Percentiles rank a stretch among this genome's conserved stretches.
These are phyloP conservation scores for Citrus medica DNA, from an alignment of 345 rosid genomes.

Conservation along the genomic window DNA sequence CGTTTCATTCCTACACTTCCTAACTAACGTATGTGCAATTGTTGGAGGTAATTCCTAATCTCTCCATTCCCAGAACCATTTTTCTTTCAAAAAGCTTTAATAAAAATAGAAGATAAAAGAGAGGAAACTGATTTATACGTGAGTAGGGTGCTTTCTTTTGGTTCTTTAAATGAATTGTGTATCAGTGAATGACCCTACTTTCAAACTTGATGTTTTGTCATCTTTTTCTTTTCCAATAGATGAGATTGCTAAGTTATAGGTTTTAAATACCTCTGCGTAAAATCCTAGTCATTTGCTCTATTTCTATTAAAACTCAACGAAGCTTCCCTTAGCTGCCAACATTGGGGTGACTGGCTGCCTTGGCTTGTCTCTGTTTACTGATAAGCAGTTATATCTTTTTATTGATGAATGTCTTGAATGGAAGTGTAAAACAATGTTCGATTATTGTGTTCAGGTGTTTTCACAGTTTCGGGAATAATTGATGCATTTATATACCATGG, in stretches of 20 bases:
- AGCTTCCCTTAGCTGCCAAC: no score
- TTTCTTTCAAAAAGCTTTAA: not conserved
- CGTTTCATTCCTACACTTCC: slow-evolving; percentile 86
- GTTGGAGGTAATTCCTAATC: slow-evolving; percentile 66
- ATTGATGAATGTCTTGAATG: not conserved
- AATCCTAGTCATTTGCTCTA: not conserved
- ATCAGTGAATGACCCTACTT: not conserved
- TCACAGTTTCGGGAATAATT: slow-evolving; percentile 86
- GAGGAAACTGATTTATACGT: not conserved
- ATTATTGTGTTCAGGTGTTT: slow-evolving; percentile 54
- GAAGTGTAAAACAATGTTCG: slow-evolving; percentile 5
- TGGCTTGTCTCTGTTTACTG: not conserved
- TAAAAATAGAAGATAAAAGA: not conserved
- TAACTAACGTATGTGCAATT: slow-evolving; percentile 89
- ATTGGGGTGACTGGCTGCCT: not conserved
- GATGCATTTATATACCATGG: slow-evolving; percentile 90
- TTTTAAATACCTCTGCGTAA: not conserved
- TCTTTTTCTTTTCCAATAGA: not conserved
- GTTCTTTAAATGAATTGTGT: not conserved
- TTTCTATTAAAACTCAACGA: not conserved
- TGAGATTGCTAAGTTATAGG: not conserved
- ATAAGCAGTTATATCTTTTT: not conserved
- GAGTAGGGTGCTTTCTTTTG: not conserved
- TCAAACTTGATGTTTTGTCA: not conserved
- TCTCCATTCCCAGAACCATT: not conserved